Base-by-base conservation (phyloP, 306 rosid genomes). In the Phaseolus lunatus region DNA sequence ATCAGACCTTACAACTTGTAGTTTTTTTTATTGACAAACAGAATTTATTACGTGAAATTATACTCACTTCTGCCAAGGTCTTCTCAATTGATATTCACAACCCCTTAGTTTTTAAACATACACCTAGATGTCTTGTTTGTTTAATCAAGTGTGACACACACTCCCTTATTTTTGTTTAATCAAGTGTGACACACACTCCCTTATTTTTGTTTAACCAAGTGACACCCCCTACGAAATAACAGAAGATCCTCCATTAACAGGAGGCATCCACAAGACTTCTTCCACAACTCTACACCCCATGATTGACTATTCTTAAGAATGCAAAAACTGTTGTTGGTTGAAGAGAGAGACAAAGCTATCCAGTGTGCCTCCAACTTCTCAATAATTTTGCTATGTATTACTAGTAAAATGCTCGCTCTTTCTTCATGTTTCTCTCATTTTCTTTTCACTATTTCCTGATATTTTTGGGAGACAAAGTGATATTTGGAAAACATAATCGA, bases 1-100 rank as follows among this genome's bases (percentile, higher is more conserved):
- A 47, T 57, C 61, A 70, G 63, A 75, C 35, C 66, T 15, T 27
- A 74, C 58, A 57, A 23, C 63, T 57, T 48, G 54, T 35, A 63
- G 47, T 63, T 35, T 63, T 18, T 27, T 27, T 9, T 63, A 2
- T 10, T 13, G 2, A 18, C 41, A 47, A 64, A 64, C 44, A 64
- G 4, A 37, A 35, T 3, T 59, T 31, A 33, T 31, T 31, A 33
- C 11, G 39, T 3, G 37, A 26, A 58, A 14, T 24, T 27, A 58
- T 12, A 22, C 66, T 58, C 19, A 58, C 20, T 23, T 58, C 20
- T 9, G 18, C 20, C 35, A 58, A 57, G 18, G 37, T 58, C 5
- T 58, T 58, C 39, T 58, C 41, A 27, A 26, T 14, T 26, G 11
- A 58, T 7, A 23, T 7, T 56, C 18, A 57, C 63, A 50, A 2